Evolutionary conservation across 345 rosid genomes (phyloP).

Genomic region (Excoecaria cochinchinensis): DNA sequence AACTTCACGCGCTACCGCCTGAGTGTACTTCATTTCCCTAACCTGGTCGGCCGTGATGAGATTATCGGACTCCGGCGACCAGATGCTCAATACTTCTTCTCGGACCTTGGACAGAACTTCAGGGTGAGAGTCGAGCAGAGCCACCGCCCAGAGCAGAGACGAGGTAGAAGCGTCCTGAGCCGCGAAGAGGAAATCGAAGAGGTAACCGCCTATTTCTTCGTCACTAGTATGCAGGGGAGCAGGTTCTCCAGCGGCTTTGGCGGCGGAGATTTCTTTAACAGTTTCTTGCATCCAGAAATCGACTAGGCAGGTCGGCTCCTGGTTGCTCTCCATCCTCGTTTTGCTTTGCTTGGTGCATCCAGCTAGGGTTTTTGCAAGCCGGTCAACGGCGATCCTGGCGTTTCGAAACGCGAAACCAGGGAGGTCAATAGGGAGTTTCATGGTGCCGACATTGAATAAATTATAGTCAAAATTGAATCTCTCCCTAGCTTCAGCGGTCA

Average conservation of each 20-base stretch:
- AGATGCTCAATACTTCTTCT: conserved; percentile 55
- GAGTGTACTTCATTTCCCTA: conserved; percentile 77
- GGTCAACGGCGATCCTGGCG: conserved; percentile 65
- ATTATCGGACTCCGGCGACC: conserved; percentile 67
- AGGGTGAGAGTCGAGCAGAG: conserved; percentile 73
- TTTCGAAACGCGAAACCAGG: conserved; percentile 68
- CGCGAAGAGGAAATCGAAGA: conserved; percentile 81
- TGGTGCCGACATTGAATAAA: conserved; percentile 66
- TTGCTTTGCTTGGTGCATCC: conserved; percentile 51
- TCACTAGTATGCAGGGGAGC: conserved; percentile 48
- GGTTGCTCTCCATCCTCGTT: conserved; percentile 44
- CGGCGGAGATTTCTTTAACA: conserved; percentile 36
- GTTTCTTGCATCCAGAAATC: conserved; percentile 86
- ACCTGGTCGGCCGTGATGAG: conserved; percentile 61
- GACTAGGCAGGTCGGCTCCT: conserved; percentile 63
- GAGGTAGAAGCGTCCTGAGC: conserved; percentile 94
- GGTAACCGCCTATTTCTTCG: conserved; percentile 58
- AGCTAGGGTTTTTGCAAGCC: conserved; percentile 44
- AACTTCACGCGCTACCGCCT: conserved; percentile 85
- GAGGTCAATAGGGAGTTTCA: conserved; percentile 69
- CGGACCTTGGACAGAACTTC: conserved; percentile 58
- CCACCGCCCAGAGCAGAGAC: conserved; percentile 76
- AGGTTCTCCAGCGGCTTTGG: conserved; percentile 27
- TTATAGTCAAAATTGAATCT: conserved; percentile 60
- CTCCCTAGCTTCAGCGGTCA: conserved; percentile 33